Evolutionary conservation across 208 protist genomes (phyloP), one percentile per base, ranked within the genome.

Genomic region (Acanthamoeba healyi): DNA sequence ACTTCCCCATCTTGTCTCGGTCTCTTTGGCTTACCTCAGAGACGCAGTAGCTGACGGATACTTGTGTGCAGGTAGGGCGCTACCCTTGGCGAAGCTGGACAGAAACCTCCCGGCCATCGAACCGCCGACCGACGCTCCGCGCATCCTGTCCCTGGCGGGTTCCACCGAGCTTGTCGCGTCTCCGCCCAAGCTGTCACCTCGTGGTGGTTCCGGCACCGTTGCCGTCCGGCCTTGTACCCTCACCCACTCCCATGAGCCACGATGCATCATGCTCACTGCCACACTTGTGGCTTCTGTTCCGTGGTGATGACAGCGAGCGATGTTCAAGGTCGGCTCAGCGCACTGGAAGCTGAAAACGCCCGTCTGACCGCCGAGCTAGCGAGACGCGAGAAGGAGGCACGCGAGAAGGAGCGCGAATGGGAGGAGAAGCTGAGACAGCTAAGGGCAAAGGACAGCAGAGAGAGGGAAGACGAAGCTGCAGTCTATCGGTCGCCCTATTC

Each of bases 51-150:
- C 34, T 7, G 12, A 6, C 70, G 24, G 22, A 79, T 1, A 26
- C 67, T 6, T 17, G 14, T 36, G 36, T 29, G 36, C 26, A 82
- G 72, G 72, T 15, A 40, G 17, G 40, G 44, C 22, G 32, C 26
- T 51, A 10, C 44, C 44, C n/a, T 3, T 9, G 34, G 72, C 24
- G 38, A 14, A n/a, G 24, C 44, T 82, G 72, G 72, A 82, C 44
- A 82, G 72, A 24, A 82, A 49, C 34, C 29, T 82, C 22, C 72
- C 72, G n/a, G 72, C 72, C 44, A 82, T 82, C 72, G 72, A 82
- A 29, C 72, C 72, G 38, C 72, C 26, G 22, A 24, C 0, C 54
- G 54, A 61, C 54, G 22, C 54, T 15, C 3, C 54, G 22, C 54
- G n/a, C 22, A 24, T 24, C 22, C 24, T 24, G 54, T 6, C 54